Percentiles rank a stretch among this genome's conserved stretches.
Evolutionary conservation across 148 eudicot species (phyloP).

Genomic region (Bassia scoparia): DNA sequence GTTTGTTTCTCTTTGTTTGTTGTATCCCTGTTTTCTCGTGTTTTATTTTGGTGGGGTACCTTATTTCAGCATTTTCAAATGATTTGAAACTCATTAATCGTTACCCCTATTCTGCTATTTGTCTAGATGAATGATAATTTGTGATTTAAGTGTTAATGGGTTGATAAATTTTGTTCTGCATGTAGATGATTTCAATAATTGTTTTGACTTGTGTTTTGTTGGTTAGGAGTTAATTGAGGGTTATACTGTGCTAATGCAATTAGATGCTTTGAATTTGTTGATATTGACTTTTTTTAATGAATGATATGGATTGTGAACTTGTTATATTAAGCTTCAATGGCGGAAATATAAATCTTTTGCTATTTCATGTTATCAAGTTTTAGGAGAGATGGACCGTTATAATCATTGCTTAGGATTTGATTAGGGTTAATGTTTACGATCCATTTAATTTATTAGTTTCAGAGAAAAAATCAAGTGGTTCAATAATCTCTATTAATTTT

Average conservation of each 20-base stretch:
- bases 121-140: constrained; percentile 17
- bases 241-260: no score
- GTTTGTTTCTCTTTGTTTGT: constrained; percentile 3
- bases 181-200: background rate
- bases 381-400: no score
- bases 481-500: background rate
- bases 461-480: background rate
- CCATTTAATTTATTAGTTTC: background rate
- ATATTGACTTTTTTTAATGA: no score
- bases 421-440: background rate
- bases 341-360: background rate
- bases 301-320: no score
- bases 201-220: background rate
- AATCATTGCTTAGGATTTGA: no score
- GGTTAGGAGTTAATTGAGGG: background rate
- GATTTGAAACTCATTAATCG: background rate
- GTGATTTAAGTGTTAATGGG: background rate
- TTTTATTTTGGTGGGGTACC: background rate
- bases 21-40: background rate
- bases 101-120: background rate
- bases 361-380: background rate
- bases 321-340: background rate
- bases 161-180: background rate
- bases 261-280: no score
- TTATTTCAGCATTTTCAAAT: background rate